A percentile compares a stretch with the other conserved stretches of the same genome.
phyloP scores from a whole-genome alignment of 805 yeast genomes.

The Ogataea nitratoaversa region DNA sequence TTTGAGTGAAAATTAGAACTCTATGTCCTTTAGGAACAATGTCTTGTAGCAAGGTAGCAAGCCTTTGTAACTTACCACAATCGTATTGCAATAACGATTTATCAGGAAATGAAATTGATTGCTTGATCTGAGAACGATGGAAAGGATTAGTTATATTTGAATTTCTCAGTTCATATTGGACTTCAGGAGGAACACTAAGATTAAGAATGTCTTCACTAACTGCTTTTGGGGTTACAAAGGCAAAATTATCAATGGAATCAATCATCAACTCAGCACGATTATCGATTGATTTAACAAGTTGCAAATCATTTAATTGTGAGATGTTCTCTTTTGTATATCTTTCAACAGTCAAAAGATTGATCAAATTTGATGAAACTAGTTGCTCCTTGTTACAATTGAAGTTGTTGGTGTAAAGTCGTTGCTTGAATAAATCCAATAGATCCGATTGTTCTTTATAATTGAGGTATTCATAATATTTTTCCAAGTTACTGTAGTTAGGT shows the following conservation, averaged over 20 bases:
- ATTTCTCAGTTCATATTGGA: constrained; percentile 25
- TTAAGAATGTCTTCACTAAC: constrained; percentile 71
- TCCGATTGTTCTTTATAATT: constrained; percentile 49
- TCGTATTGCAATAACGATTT: constrained; percentile 88
- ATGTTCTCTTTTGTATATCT: constrained; percentile 26
- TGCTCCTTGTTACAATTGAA: constrained; percentile 66
- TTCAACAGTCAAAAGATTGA: constrained; percentile 36
- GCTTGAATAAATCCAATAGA: constrained; percentile 50
- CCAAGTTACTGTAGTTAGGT: constrained; percentile 37
- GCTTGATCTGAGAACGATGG: constrained; percentile 79
- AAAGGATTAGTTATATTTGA: constrained; percentile 45
- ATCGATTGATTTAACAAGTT: constrained; percentile 38
- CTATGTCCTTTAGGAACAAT: constrained; percentile 86
- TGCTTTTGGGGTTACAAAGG: constrained; percentile 84
- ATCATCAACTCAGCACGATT: constrained; percentile 38
- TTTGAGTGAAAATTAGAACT: constrained; percentile 93
- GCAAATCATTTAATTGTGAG: constrained; percentile 26
- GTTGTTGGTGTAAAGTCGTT: constrained; percentile 57
- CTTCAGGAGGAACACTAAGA: constrained; percentile 39
- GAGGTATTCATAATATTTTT: constrained; percentile 55
- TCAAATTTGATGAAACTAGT: constrained; percentile 58
- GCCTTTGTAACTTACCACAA: constrained; percentile 91
- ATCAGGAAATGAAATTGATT: constrained; percentile 95
- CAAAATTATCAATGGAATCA: constrained; percentile 63
- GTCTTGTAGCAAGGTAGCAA: constrained; percentile 71